Conservation (phyloP, 805 yeast genomes). For the Yarrowia sp. region DNA sequence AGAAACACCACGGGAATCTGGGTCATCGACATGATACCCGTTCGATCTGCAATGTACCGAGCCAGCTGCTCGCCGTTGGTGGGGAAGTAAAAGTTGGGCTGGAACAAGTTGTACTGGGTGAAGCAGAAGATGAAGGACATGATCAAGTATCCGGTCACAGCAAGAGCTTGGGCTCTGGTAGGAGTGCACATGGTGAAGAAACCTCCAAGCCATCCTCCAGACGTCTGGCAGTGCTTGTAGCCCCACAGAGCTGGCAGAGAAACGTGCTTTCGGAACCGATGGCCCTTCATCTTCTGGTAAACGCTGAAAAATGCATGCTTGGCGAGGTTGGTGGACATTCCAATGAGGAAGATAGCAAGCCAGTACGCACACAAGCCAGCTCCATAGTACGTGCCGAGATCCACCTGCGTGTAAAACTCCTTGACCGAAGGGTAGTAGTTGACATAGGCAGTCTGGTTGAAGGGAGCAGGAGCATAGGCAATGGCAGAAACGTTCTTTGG, state of each 20-base stretch:
- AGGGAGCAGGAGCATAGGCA: neutral
- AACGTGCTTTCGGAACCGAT: slow-evolving; percentile 32
- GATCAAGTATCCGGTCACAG: slow-evolving; percentile 39
- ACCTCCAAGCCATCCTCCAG: slow-evolving; percentile 13
- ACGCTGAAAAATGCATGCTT: slow-evolving; percentile 27
- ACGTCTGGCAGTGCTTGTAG: slow-evolving; percentile 36
- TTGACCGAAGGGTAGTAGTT: slow-evolving; percentile 1
- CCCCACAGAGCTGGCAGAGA: slow-evolving; percentile 40
- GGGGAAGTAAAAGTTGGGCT: slow-evolving; percentile 30
- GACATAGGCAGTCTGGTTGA: slow-evolving; percentile 2
- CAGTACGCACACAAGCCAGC: slow-evolving; percentile 36
- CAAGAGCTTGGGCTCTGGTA: slow-evolving; percentile 45
- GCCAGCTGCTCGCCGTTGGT: slow-evolving; percentile 27
- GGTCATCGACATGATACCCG: slow-evolving; percentile 33
- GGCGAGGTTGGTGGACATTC: slow-evolving; percentile 31
- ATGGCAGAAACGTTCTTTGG: slow-evolving; percentile 2
- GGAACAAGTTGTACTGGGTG: slow-evolving; percentile 20
- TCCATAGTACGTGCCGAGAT: slow-evolving; percentile 31
- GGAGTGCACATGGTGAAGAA: slow-evolving; percentile 39
- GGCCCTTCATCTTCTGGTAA: slow-evolving; percentile 7
- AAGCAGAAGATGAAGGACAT: slow-evolving; percentile 36
- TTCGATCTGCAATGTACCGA: slow-evolving; percentile 33
- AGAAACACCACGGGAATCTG: slow-evolving; percentile 36
- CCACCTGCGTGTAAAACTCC: slow-evolving; percentile 17
- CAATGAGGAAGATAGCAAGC: slow-evolving; percentile 34